phyloP scores from a whole-genome alignment of 2,329 filamentous ascomycete genomes.

The Scytalidium lignicola region DNA sequence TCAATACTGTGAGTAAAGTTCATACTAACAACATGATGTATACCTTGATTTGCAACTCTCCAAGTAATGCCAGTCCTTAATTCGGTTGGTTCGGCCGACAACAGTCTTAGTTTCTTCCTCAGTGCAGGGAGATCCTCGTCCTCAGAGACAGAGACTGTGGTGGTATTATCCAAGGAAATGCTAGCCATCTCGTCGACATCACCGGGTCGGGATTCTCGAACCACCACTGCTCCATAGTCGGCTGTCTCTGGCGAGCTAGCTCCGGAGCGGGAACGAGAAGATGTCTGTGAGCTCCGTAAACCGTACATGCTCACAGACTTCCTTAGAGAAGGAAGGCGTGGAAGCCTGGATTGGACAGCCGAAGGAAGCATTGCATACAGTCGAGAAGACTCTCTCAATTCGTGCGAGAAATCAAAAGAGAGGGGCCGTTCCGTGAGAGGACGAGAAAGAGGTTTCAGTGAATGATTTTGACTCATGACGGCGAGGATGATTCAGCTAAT shows the following conservation, averaged over 20 bases:
- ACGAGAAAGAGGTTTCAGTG: not conserved
- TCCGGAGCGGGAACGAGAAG: slow-evolving; percentile 26
- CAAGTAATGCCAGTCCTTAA: slow-evolving; percentile 38
- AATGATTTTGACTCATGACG: not conserved
- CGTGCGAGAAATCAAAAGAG: slow-evolving; percentile 3
- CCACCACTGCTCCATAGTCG: slow-evolving; percentile 16
- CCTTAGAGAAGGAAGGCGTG: slow-evolving; percentile 44
- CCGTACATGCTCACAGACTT: slow-evolving; percentile 31
- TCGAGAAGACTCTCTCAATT: slow-evolving; percentile 32
- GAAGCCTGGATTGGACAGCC: slow-evolving; percentile 46
- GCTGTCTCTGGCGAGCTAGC: slow-evolving; percentile 19
- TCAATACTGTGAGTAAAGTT: not conserved
- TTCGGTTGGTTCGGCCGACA: slow-evolving; percentile 12
- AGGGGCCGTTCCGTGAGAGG: not conserved
- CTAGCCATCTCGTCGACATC: slow-evolving; percentile 7
- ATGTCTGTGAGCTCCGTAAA: slow-evolving; percentile 5
- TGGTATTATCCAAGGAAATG: slow-evolving; percentile 11
- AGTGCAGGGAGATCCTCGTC: slow-evolving; percentile 15
- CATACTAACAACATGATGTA: not conserved
- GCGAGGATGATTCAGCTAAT: not conserved
- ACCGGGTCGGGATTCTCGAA: not conserved
- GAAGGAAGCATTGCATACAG: slow-evolving; percentile 50
- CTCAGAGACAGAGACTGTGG: slow-evolving; percentile 2
- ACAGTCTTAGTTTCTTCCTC: not conserved
- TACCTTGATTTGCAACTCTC: slow-evolving; percentile 47